A percentile compares a stretch with the other conserved stretches of the same genome.
These are phyloP conservation scores for Aspergillus pseudotamarii DNA, from an alignment of 2,329 filamentous ascomycete genomes.

Conservation along the genomic window DNA sequence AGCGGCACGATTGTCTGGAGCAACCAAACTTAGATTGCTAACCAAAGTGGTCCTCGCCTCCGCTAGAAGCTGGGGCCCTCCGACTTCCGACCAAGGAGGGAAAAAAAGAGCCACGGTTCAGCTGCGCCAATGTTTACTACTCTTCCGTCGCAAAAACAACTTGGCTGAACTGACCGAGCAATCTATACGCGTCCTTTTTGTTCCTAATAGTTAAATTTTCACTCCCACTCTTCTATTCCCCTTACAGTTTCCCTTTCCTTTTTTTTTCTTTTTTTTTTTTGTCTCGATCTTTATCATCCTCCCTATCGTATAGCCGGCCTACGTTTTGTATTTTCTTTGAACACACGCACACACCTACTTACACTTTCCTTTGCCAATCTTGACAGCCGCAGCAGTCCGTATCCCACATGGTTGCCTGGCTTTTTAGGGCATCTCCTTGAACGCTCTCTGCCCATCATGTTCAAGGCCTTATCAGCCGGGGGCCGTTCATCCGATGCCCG, in stretches of 20 bases:
- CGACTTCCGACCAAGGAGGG: constrained; percentile 16
- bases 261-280: constrained; percentile 8
- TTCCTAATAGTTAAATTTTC: not conserved
- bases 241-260: constrained; percentile 7
- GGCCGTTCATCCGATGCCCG: constrained; percentile 37
- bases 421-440: constrained; percentile 25
- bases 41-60: constrained; percentile 12
- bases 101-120: constrained; percentile 36
- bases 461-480: constrained; percentile 43
- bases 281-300: constrained; percentile 10
- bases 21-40: constrained; percentile 22
- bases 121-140: constrained; percentile 35
- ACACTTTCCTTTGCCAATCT: not conserved
- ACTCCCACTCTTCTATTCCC: not conserved
- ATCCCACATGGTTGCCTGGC: constrained; percentile 33
- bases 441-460: constrained; percentile 39
- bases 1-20: constrained; percentile 32
- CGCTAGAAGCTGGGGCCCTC: constrained; percentile 15
- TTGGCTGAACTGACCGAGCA: constrained; percentile 15
- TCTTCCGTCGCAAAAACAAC: constrained; percentile 28
- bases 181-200: constrained; percentile 19
- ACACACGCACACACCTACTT: not conserved
- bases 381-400: constrained; percentile 3
- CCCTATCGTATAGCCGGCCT: not conserved
- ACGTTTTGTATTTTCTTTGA: not conserved